Conservation (phyloP, 2,329 filamentous ascomycete genomes). For the Dactylellina parvicollis region DNA sequence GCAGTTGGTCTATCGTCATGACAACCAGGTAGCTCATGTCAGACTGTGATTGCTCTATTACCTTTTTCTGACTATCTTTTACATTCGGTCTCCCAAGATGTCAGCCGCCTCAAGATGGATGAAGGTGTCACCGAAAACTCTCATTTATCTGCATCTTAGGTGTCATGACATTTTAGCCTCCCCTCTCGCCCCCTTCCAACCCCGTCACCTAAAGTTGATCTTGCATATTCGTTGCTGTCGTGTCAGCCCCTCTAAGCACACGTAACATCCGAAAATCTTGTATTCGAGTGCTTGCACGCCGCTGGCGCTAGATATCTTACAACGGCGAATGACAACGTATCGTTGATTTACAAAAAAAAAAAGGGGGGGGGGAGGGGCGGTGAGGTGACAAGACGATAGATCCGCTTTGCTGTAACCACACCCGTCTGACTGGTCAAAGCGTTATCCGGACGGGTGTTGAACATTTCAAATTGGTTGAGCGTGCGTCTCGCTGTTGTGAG, state of each 20-base stretch:
- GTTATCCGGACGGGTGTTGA: not conserved
- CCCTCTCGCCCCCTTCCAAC: constrained; percentile 6
- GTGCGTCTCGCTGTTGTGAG: too few species aligned
- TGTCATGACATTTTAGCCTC: constrained; percentile 33
- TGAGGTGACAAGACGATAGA: constrained; percentile 34
- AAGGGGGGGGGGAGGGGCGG: not conserved
- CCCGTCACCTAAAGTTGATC: constrained; percentile 32
- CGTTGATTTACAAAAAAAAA: not conserved
- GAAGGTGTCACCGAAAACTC: constrained; percentile 1
- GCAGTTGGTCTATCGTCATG: too few species aligned
- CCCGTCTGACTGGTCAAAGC: not conserved
- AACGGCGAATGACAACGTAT: not conserved
- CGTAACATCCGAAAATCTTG: constrained; percentile 54
- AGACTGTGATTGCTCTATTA: too few species aligned
- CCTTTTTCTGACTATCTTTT: too few species aligned
- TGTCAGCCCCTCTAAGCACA: constrained; percentile 41
- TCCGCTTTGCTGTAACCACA: constrained; percentile 45
- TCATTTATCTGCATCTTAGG: constrained; percentile 25
- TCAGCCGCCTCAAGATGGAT: too few species aligned
- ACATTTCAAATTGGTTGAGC: not conserved
- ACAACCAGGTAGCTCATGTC: too few species aligned
- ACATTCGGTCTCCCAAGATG: too few species aligned
- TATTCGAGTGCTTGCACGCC: constrained; percentile 50
- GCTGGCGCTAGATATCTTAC: constrained; percentile 11
- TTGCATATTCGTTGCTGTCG: constrained; percentile 53